A percentile compares a stretch with the other conserved stretches of the same genome.
Conservation (phyloP, 495 filamentous ascomycete genomes). For the Tuber aestivum region DNA sequence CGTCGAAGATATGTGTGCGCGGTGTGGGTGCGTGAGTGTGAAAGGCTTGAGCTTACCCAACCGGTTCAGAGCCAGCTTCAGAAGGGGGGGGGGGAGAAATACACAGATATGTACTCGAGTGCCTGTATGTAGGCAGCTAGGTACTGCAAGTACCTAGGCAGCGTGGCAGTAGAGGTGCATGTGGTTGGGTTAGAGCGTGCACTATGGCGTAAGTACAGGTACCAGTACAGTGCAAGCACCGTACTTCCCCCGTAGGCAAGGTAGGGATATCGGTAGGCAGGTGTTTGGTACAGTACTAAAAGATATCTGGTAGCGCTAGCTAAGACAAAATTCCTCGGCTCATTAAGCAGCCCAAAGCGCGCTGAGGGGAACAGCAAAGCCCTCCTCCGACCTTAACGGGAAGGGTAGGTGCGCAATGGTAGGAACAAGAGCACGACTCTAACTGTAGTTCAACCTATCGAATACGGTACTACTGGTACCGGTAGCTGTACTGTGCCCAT, state of each 20-base stretch:
- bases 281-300: not conserved
- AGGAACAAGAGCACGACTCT: not conserved
- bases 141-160: too few species aligned
- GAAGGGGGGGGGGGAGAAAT: not conserved
- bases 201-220: not conserved
- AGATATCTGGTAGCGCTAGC: not conserved
- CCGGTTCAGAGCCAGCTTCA: not conserved
- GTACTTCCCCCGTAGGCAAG: not conserved
- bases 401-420: not conserved
- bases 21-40: not conserved
- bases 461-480: not conserved
- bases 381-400: not conserved
- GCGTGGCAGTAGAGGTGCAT: not conserved
- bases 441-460: not conserved
- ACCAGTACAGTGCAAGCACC: too few species aligned
- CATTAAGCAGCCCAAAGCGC: too few species aligned
- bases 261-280: not conserved
- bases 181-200: not conserved
- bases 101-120: not conserved
- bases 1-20: not conserved
- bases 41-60: not conserved
- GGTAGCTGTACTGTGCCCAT: too few species aligned
- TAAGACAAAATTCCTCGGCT: too few species aligned
- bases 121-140: not conserved
- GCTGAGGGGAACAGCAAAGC: not conserved